These are phyloP conservation scores for Aurantiochytrium sp. DNA, from an alignment of 108 stramenopile genomes.

Conservation along the genomic window DNA sequence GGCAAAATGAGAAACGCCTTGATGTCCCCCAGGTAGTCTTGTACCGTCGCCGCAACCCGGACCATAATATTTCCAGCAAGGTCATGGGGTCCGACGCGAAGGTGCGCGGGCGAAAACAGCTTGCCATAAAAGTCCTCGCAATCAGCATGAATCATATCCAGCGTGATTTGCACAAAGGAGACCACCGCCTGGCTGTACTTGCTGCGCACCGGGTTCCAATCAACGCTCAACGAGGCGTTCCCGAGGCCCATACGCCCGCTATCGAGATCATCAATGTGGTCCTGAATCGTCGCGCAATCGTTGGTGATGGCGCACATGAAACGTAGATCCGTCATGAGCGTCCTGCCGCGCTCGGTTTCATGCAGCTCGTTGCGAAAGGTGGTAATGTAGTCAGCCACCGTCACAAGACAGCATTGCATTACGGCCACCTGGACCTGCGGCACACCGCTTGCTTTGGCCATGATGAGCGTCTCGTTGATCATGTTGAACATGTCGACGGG, in stretches of 20 bases:
- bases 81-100: background rate
- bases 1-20: background rate
- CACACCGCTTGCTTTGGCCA: background rate
- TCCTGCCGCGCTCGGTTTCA: background rate
- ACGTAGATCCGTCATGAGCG: background rate
- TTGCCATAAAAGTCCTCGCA: background rate
- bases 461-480: background rate
- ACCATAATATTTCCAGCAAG: background rate
- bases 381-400: background rate
- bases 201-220: background rate
- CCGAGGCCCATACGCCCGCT: background rate
- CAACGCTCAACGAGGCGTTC: background rate
- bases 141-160: conserved; percentile 3
- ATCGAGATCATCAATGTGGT: background rate
- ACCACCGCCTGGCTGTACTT: background rate
- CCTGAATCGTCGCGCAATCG: background rate
- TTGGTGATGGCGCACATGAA: background rate
- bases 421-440: background rate
- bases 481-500: conserved; percentile 6
- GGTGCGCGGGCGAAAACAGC: background rate
- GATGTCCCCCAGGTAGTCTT: background rate
- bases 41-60: background rate
- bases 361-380: background rate
- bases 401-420: background rate
- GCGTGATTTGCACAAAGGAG: background rate